These are phyloP conservation scores for Cyberlindnera euphorbiae DNA, from an alignment of 805 yeast genomes.

Conservation along the genomic window DNA sequence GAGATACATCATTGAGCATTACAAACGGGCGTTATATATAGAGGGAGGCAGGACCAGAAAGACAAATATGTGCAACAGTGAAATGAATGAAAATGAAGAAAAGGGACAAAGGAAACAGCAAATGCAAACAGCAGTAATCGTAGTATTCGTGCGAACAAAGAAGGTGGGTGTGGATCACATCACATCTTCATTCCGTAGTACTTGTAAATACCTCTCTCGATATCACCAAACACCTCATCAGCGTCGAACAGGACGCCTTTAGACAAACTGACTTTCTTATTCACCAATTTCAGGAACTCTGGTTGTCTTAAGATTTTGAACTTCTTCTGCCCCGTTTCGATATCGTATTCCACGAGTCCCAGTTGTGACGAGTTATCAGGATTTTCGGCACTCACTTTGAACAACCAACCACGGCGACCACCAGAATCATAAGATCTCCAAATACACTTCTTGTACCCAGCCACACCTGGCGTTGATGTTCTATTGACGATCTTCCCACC, in stretches of 20 bases:
- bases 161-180: too few species aligned
- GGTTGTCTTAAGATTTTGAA: constrained; percentile 35
- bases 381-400: constrained; percentile 36
- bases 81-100: too few species aligned
- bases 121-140: too few species aligned
- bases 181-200: constrained; percentile 37
- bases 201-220: constrained; percentile 41
- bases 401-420: constrained; percentile 82
- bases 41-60: too few species aligned
- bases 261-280: constrained; percentile 32
- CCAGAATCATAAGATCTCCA: constrained; percentile 33
- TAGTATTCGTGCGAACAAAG: too few species aligned
- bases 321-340: constrained; percentile 58
- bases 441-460: constrained; percentile 15
- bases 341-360: constrained; percentile 52
- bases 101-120: too few species aligned
- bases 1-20: too few species aligned
- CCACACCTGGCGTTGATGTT: constrained; percentile 6
- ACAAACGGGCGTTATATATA: too few species aligned
- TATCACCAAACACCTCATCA: constrained; percentile 36
- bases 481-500: constrained; percentile 24
- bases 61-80: too few species aligned
- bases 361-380: constrained; percentile 29
- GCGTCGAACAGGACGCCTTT: constrained; percentile 33
- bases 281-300: constrained; percentile 34